A percentile compares a stretch with the other conserved stretches of the same genome.
phyloP scores from a whole-genome alignment of 371 early-diverging fungal genomes.

The Mortierella sp. region DNA sequence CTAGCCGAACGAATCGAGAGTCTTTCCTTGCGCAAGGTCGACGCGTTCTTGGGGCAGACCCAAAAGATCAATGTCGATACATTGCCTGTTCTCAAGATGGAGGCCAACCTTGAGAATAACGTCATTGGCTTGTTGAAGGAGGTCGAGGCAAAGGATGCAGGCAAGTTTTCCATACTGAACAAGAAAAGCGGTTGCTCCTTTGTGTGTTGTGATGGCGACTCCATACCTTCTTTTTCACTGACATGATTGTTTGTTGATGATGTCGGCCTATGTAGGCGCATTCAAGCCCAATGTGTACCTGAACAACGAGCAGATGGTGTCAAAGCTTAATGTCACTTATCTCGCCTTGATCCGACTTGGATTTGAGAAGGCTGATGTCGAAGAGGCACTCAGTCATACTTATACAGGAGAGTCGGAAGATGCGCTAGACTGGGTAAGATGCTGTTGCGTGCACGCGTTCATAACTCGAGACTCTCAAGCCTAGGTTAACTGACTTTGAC shows the following conservation, averaged over 20 bases:
- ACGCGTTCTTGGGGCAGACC: slow-evolving; percentile 49
- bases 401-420: slow-evolving; percentile 63
- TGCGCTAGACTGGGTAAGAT: slow-evolving; percentile 70
- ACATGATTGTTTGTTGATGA: neutral
- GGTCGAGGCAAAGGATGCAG: slow-evolving; percentile 44
- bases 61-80: slow-evolving; percentile 56
- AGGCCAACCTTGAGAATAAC: slow-evolving; percentile 47
- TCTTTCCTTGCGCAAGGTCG: slow-evolving; percentile 41
- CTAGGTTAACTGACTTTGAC: neutral
- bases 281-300: slow-evolving; percentile 38
- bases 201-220: neutral
- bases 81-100: slow-evolving; percentile 53
- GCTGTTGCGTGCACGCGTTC: neutral
- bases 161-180: slow-evolving; percentile 5
- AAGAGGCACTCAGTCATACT: slow-evolving; percentile 62
- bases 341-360: slow-evolving; percentile 65
- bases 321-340: slow-evolving; percentile 66
- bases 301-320: slow-evolving; percentile 60
- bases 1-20: slow-evolving; percentile 50
- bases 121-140: slow-evolving; percentile 50
- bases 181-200: neutral
- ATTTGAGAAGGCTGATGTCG: slow-evolving; percentile 64
- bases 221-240: neutral
- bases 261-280: slow-evolving; percentile 17
- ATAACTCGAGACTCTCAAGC: neutral